Evolutionary conservation across 495 filamentous ascomycete species (phyloP).

Genomic region (Hypoxylon fragiforme): DNA sequence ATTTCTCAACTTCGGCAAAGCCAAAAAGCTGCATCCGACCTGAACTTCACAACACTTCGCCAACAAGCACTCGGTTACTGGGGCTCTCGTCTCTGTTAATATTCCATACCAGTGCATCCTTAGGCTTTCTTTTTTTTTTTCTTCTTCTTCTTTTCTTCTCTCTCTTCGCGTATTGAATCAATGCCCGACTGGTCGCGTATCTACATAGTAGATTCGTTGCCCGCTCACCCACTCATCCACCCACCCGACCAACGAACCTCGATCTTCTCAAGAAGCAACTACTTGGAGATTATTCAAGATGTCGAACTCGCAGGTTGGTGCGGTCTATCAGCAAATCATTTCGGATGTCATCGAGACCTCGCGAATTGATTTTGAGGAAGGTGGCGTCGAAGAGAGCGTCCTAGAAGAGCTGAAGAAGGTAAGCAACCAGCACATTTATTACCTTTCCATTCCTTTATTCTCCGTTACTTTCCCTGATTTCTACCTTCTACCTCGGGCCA

Average conservation of each 20-base stretch:
- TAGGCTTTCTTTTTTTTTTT: no score
- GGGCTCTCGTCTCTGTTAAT: not conserved
- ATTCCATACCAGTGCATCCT: not conserved
- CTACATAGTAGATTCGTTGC: not conserved
- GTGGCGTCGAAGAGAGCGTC: constrained; percentile 82
- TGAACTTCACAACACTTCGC: not conserved
- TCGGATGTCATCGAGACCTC: constrained; percentile 85
- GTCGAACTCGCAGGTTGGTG: constrained; percentile 64
- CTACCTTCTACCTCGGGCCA: constrained; percentile 34
- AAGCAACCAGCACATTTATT: constrained; percentile 42
- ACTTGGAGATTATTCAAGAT: constrained; percentile 42
- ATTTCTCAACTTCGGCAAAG: no score
- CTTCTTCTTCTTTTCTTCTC: no score
- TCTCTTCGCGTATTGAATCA: not conserved
- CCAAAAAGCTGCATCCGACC: no score
- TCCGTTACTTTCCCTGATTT: constrained; percentile 34
- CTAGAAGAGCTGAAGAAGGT: constrained; percentile 85
- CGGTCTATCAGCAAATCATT: constrained; percentile 87
- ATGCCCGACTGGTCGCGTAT: not conserved
- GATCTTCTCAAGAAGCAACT: not conserved
- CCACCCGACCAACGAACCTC: not conserved
- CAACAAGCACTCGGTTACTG: not conserved
- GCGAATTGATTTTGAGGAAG: constrained; percentile 94
- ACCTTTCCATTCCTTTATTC: constrained; percentile 1
- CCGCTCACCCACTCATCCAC: not conserved